Base-by-base conservation (phyloP, 768 basidiomycete genomes). In the Leccinum longicurvipes region DNA sequence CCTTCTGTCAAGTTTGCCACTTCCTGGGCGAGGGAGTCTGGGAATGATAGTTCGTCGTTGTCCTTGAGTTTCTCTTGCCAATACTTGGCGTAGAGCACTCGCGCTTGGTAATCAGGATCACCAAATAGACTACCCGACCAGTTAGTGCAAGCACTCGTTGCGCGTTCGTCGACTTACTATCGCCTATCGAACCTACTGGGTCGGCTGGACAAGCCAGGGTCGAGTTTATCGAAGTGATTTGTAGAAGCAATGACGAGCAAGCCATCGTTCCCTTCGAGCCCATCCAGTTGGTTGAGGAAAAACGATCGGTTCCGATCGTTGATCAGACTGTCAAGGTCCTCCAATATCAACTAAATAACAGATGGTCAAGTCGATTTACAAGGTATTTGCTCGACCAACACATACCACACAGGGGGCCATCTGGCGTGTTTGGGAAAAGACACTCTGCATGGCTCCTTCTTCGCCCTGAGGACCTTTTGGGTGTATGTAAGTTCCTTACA, bases 101-200 rank as follows among this genome's bases (percentile, higher is more conserved):
- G 83, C 61, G 87, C 88, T 19, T 80, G 77, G 21, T 69, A 63
- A 61, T 79, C 78, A 6, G 92, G 92, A 63, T 90, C 82, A 46
- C 87, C 81, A 66, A 93, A 94, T 51, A 80, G 66, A 65, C 88
- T 90, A 47, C n/a, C 50, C 2, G 17, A 23, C 45, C 42, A 41
- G 34, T 60, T 34, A 61, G 49, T 15, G 6, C 25, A 11, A 25
- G 28, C 19, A 19, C 44, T 28, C 39, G 29, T n/a, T 10, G 17
- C 42, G 14, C 1, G 36, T 47, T 9, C 21, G 9, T 39, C 32
- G 9, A 79, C 88, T 58, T 60, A 89, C 90, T 85, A 92, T 76
- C 93, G 91, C 51, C 92, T 78, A 67, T 93, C 91, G 62, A 93
- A 93, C 36, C 91, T 82, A 62, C 87, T 91, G 9, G 91, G 91